phyloP scores from a whole-genome alignment of 345 rosid species.

The Rubroshorea leprosula region DNA sequence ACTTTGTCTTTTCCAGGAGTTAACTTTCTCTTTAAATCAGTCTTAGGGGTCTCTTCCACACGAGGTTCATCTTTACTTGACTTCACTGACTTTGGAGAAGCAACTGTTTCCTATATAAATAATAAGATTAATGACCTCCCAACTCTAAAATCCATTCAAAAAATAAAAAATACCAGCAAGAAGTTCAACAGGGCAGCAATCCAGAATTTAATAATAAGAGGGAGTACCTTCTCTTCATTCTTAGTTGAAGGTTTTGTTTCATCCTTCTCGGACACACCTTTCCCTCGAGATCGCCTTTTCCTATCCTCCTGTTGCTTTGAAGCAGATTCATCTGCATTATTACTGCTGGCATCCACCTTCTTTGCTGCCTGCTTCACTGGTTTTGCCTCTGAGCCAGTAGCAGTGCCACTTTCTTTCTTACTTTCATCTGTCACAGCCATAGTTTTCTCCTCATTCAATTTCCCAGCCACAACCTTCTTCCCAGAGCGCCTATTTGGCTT shows the following conservation, averaged over 20 bases:
- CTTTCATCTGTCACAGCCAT: constrained; percentile 22
- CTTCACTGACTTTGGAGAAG: constrained; percentile 56
- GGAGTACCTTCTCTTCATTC: constrained; percentile 48
- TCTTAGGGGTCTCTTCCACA: constrained; percentile 51
- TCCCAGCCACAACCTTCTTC: constrained; percentile 34
- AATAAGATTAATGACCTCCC: not conserved
- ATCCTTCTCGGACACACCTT: constrained; percentile 38
- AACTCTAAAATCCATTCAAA: not conserved
- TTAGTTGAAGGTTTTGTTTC: constrained; percentile 31
- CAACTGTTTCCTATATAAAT: constrained; percentile 38
- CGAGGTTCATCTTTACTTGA: constrained; percentile 39
- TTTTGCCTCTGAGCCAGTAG: constrained; percentile 47
- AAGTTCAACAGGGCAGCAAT: constrained; percentile 7
- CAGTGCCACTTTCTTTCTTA: constrained; percentile 35
- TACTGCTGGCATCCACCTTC: constrained; percentile 42
- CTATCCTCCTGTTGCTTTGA: constrained; percentile 41
- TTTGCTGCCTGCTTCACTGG: constrained; percentile 37
- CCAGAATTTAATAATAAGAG: constrained; percentile 8
- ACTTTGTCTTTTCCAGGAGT: constrained; percentile 52
- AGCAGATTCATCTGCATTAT: constrained; percentile 42
- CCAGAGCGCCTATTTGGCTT: constrained; percentile 35
- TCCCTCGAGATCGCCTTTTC: constrained; percentile 45
- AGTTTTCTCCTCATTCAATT: constrained; percentile 36
- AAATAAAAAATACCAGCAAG: constrained; percentile 13
- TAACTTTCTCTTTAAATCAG: constrained; percentile 53